Evolutionary conservation across 2,329 filamentous ascomycete genomes (phyloP), one percentile per base, ranked within the genome.

Genomic region (Talaromyces sp.): DNA sequence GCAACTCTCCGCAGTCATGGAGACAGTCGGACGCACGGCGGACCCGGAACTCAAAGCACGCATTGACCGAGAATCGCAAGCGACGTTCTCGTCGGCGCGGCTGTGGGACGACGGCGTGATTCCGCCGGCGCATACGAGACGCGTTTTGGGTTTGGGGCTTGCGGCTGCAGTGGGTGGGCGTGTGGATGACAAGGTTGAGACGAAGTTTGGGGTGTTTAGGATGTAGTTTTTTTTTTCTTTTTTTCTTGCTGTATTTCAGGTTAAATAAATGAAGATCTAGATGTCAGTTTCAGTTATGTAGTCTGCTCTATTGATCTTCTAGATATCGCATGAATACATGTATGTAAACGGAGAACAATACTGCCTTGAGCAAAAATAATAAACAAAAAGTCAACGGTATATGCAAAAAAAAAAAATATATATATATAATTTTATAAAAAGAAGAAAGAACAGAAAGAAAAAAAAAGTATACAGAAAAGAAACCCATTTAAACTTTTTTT

Each of bases 1-100:
- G 77, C 93, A 98, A 80, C 82, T 99, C 39, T 88, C 89, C 8
- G 85, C 89, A 4, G 95, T 99, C 64, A 98, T 99, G 95, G 91
- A 92, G 77, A 90, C 93, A 1, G 93, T 99, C 0, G 93, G 93
- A 9, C 90, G 90, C 77, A 86, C 86, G 63, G 88, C 87, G 1
- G 93, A 97, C 72, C 89, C 90, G 0, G 88, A 88, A 64, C 80
- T 98, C 64, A 91, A 89, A 76, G 86, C 86, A 47, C 83, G 93
- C 53, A 98, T 99, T 68, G 93, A 98, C 72, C 82, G 83, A 57
- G 93, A 98, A 80, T 96, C 91, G 59, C 91, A 96, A 68, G 92
- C 92, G 0, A 86, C 89, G 0, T 98, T 92, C 75, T 95, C 92
- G 1, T 92, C 88, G 33, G 93, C 95, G 5, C 84, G 93, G 64